Conservation (phyloP, 179 eudicot genomes). For the Carnegiea gigantea region DNA sequence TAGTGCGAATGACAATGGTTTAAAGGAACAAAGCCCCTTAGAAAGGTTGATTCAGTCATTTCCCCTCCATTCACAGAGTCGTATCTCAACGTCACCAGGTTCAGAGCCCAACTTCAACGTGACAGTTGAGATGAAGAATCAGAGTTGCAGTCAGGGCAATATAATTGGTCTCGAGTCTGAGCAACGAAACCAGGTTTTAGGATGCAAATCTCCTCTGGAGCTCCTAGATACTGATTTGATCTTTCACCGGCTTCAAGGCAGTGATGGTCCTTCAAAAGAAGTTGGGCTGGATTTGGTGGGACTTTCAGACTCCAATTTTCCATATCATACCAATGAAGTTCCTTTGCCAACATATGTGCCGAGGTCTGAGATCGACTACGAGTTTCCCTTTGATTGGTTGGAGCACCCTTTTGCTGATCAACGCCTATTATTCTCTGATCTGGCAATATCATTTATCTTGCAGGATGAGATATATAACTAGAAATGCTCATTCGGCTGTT, state of each 20-base stretch:
- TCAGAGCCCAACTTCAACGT: background rate
- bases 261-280: slow-evolving; percentile 34
- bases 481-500: slow-evolving; percentile 16
- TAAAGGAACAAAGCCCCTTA: slow-evolving; percentile 5
- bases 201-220: slow-evolving; percentile 35
- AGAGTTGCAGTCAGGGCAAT: slow-evolving; percentile 27
- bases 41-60: slow-evolving; percentile 10
- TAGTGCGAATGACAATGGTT: slow-evolving; percentile 13
- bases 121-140: slow-evolving; percentile 21
- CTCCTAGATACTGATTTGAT: slow-evolving; percentile 39
- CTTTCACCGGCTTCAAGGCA: slow-evolving; percentile 45
- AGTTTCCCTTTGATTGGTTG: slow-evolving; percentile 47
- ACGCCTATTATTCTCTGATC: slow-evolving; percentile 64
- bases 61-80: slow-evolving; percentile 14
- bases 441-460: slow-evolving; percentile 5
- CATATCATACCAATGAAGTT: slow-evolving; percentile 43
- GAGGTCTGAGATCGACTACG: slow-evolving; percentile 47
- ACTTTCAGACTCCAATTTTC: slow-evolving; percentile 29
- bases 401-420: slow-evolving; percentile 71
- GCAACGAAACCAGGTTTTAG: slow-evolving; percentile 33
- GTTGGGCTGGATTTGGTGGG: slow-evolving; percentile 44
- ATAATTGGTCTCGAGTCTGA: slow-evolving; percentile 32
- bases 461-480: background rate
- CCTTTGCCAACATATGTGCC: slow-evolving; percentile 33
- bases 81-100: too few species aligned